Evolutionary conservation across 495 filamentous ascomycete genomes (phyloP).

Genomic region (Penicillium cosmopolitanum): DNA sequence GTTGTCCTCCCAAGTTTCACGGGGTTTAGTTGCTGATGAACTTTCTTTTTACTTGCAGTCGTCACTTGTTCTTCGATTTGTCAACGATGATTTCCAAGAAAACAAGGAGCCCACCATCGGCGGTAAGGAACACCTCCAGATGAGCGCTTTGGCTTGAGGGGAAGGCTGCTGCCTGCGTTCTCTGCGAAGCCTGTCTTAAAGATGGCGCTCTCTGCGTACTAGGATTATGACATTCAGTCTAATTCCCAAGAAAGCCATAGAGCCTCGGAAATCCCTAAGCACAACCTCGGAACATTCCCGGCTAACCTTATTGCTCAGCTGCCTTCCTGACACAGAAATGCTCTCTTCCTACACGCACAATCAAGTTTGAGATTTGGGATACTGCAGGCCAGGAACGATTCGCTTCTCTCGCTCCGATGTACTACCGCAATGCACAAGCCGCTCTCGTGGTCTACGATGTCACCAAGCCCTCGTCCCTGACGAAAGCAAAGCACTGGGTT

Average conservation of each 20-base stretch:
- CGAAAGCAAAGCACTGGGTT: slow-evolving; percentile 98
- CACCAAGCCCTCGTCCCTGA: slow-evolving; percentile 92
- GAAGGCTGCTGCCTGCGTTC: slow-evolving; percentile 3
- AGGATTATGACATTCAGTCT: neutral
- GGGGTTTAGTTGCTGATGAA: slow-evolving; percentile 23
- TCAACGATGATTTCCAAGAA: slow-evolving; percentile 99
- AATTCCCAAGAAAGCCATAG: neutral
- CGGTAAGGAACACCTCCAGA: slow-evolving; percentile 60
- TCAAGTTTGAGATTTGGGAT: slow-evolving; percentile 99
- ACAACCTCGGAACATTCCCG: slow-evolving; percentile 3
- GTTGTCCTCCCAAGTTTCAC: slow-evolving; percentile 13
- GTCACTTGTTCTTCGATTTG: slow-evolving; percentile 95
- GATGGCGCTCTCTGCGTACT: neutral
- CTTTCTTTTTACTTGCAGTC: slow-evolving; percentile 60
- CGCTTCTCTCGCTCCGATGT: slow-evolving; percentile 96
- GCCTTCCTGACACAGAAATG: slow-evolving; percentile 99
- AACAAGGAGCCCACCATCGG: slow-evolving; percentile 99
- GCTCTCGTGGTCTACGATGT: slow-evolving; percentile 99
- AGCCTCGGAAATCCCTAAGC: neutral
- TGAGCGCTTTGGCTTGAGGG: slow-evolving; percentile 11
- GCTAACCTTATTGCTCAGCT: slow-evolving; percentile 60
- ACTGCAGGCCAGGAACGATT: slow-evolving; percentile 98
- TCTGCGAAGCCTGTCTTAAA: slow-evolving; percentile 2
- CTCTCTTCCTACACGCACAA: slow-evolving; percentile 90
- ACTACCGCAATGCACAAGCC: slow-evolving; percentile 98